Evolutionary conservation across 331 rosid genomes (phyloP), one percentile per base, ranked within the genome.

Genomic region (Quercus tomentella): DNA sequence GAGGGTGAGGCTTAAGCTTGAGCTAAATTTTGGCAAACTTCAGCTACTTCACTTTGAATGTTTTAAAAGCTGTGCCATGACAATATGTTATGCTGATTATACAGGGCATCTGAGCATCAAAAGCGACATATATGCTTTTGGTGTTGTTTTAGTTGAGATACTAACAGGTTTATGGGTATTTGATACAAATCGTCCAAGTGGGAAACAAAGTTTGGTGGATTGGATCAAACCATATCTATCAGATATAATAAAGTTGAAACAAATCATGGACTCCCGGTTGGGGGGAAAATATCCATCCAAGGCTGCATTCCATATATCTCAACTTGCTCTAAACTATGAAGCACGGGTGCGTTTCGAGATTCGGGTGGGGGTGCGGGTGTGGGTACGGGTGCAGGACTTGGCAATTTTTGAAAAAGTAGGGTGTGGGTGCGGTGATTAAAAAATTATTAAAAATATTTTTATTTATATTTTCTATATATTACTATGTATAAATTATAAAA

Each of bases 91-190:
- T 41, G 37, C 52, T 65, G 52, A 25, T 67, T 56, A 55, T 28
- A 72, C 90, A 91, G 97, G 98, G 79, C 97, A 92, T 89, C 83
- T 94, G 43, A 92, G 89, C 33, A 89, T 92, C 5, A 94, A 94
- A 87, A 92, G 98, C 28, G 99, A 96, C 4, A 97, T 93, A 5
- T 96, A 93, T 60, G 97, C 92, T 11, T 93, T 93, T 77, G 99
- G 99, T 65, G 97, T 93, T 3, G 99, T 96, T 69, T 82, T 93
- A 84, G 86, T 93, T 2, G 98, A 96, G 86, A 90, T 96, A 12
- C 77, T 96, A 52, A 90, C 98, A 14, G 92, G 90, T 23, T 79
- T 83, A 68, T 81, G 92, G 30, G 97, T 94, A 5, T 81, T 91
- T 7, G 99, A 96, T 75, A 0, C 73, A 1, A 88, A 88, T 75